phyloP scores from a whole-genome alignment of 2,329 filamentous ascomycete species.

The Diaporthe humulicola region DNA sequence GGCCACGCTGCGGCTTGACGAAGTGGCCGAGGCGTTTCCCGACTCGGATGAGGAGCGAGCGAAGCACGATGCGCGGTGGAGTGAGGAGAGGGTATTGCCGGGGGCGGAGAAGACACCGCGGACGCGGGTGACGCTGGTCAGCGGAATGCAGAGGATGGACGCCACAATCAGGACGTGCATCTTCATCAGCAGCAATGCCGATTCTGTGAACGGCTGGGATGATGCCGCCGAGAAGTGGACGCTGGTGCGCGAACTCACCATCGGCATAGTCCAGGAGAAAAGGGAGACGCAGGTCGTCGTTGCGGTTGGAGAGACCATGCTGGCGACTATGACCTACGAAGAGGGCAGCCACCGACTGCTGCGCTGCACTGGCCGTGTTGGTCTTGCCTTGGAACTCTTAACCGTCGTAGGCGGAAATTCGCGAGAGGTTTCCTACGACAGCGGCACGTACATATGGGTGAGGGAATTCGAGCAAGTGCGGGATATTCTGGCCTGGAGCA shows the following conservation, averaged over 20 bases:
- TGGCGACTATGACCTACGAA: background rate
- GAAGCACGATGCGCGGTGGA: background rate
- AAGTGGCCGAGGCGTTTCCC: background rate
- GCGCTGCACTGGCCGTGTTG: background rate
- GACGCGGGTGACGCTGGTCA: background rate
- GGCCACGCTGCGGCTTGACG: background rate
- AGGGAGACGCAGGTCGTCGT: background rate
- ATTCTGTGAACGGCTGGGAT: background rate
- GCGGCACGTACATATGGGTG: background rate
- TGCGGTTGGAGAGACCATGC: background rate
- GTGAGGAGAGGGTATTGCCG: background rate
- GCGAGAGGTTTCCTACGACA: background rate
- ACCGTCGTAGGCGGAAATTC: background rate
- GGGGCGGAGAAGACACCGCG: background rate
- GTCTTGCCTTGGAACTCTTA: background rate
- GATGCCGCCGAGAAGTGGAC: background rate
- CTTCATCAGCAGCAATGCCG: background rate
- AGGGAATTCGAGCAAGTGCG: background rate
- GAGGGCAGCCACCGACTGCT: background rate
- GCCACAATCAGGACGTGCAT: background rate
- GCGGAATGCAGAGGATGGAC: background rate
- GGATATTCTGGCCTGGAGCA: background rate
- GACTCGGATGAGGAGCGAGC: background rate
- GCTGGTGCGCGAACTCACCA: background rate
- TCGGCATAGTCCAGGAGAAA: background rate